These are phyloP conservation scores for Mycena rebaudengoi DNA, from an alignment of 768 basidiomycete genomes.

Conservation along the genomic window DNA sequence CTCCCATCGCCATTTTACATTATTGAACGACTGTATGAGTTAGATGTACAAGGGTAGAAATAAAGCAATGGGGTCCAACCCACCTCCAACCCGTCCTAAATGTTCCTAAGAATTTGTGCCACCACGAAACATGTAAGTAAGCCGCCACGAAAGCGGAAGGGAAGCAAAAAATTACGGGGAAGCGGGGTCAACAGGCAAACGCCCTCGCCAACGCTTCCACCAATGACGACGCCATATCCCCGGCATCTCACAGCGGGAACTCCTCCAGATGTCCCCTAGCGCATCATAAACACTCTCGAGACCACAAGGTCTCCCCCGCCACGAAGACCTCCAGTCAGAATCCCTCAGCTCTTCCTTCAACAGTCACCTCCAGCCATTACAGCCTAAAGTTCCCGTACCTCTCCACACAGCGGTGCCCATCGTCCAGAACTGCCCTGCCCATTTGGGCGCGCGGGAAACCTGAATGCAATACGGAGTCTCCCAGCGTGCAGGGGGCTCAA, in stretches of 20 bases:
- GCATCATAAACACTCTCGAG: slow-evolving; percentile 21
- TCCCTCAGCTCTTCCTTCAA: slow-evolving; percentile 15
- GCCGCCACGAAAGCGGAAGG: slow-evolving; percentile 22
- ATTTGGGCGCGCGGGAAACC: slow-evolving; percentile 9
- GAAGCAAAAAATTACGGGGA: slow-evolving; percentile 20
- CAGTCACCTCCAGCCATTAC: slow-evolving; percentile 15
- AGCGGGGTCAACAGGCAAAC: slow-evolving; percentile 15
- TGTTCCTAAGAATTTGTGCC: background rate
- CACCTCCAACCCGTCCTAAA: no score
- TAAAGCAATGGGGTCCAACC: background rate
- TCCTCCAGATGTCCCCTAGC: slow-evolving; percentile 1
- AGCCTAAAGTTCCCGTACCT: slow-evolving; percentile 23
- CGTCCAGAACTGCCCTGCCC: slow-evolving; percentile 24
- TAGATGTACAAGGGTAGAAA: background rate
- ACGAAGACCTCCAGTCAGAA: slow-evolving; percentile 13
- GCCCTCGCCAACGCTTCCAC: slow-evolving; percentile 22
- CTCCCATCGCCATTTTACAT: no score
- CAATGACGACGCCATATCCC: slow-evolving; percentile 14
- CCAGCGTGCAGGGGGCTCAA: slow-evolving; percentile 9
- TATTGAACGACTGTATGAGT: no score
- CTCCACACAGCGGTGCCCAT: slow-evolving; percentile 11
- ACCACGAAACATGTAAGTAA: background rate
- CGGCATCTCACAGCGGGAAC: slow-evolving; percentile 13
- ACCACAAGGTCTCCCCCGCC: slow-evolving; percentile 22
- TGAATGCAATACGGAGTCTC: slow-evolving; percentile 6